Base-by-base conservation (phyloP, 495 filamentous ascomycete genomes). In the Penicillium turbatum region DNA sequence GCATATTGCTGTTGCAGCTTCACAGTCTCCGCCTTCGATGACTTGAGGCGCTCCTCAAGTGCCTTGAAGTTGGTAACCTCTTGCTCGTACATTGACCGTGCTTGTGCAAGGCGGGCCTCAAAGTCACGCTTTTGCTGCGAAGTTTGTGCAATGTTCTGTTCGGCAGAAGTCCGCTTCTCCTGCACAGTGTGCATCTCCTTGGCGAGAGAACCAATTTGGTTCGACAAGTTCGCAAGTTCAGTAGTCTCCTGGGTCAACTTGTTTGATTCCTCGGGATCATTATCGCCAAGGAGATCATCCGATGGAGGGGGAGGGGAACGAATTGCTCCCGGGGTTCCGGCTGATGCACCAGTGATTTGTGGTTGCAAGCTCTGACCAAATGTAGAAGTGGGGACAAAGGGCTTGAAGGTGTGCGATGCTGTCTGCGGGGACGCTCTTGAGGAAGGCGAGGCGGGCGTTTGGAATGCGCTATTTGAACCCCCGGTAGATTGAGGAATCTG, bases 111-210 rank as follows among this genome's bases (percentile, higher is more conserved):
- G 15, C 95, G 86, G 27, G 83, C 73, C 71, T 98, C 93, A 58
- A 98, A 92, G 54, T 95, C 88, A 48, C 85, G 85, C 74, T 97
- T 98, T 65, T 97, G 92, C 30, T 82, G 79, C 16, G 78, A 88
- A 29, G 86, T 83, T 52, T 90, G 85, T 51, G 82, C 85, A 42
- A 98, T 68, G 36, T 92, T 86, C 46, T 85, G 84, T 67, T 96
- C 90, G 2, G 87, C 86, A 6, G 84, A 82, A 2, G 73, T 77
- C 37, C 88, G 83, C 70, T 96, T 91, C 34, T 75, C 81, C 63
- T 95, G 91, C 5, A 96, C 85, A 53, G 89, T 89, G 66, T 93
- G 87, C 81, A 96, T 96, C 75, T 98, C 90, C 67, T 87, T 93
- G 2, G 90, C 84, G 51, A 98, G 71, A 6, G 85, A 89, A 6